Evolutionary conservation across 1,284 basidiomycete genomes (phyloP), one percentile per base, ranked within the genome.

Genomic region (Leccinum fuscescens): DNA sequence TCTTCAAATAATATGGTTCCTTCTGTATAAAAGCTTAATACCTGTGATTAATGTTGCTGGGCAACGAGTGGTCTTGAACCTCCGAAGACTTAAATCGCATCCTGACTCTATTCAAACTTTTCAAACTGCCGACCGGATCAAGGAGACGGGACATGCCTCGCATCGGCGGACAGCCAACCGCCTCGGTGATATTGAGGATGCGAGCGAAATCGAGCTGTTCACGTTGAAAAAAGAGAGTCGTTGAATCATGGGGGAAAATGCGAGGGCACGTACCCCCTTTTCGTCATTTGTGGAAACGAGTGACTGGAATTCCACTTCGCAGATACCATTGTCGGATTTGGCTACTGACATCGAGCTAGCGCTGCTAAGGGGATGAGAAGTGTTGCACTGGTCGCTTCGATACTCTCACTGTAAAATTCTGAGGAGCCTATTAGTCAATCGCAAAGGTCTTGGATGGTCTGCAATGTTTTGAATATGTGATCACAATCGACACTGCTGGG

Each of bases 51-150:
- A 17, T 17, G 9, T 44, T 1, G 42, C 17, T 17, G 42, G 42
- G 42, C n/a, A 44, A 44, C n/a, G 42, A 17, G 42, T 44, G n/a
- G 35, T 63, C 12, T 27, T 63, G 9, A 63, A 64, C 58, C 57
- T 63, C 8, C 62, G 62, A 35, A 37, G 35, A 6, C 55, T 55
- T 15, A 37, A 27, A 9, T 33, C 62, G 12, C 20, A 9, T n/a
- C 4, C n/a, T 9, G 35, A 49, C 7, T 3, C 55, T 2, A 3
- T 33, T 31, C 11, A 33, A 33, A 33, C 31, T 33, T 33, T 11
- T 20, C 44, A 46, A 22, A 14, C 46, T 48, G 9, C 3, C 2
- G 11, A 48, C 46, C 20, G 20, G 22, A 48, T 0, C 20, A 14
- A 12, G 20, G 17, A 6, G 11, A 20, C 6, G 6, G 46, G 46